Conservation (phyloP, 192 early-diverging fungal genomes). For the Backusella luteola region DNA sequence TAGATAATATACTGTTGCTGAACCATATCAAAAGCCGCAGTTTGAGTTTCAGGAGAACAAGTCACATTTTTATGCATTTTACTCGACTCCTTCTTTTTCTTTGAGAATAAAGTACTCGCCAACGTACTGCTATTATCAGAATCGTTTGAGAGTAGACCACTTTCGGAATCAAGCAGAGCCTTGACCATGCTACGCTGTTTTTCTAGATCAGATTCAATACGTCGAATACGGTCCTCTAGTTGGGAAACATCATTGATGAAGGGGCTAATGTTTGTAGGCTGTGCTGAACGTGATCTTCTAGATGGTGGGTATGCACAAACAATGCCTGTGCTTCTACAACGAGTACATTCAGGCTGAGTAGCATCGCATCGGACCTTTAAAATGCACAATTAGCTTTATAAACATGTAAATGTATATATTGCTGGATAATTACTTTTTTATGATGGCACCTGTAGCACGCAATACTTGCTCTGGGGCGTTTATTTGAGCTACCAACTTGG, state of each 20-base stretch:
- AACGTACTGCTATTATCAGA: neutral
- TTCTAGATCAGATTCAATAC: conserved; percentile 25
- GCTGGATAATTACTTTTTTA: conserved; percentile 22
- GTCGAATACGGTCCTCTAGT: conserved; percentile 17
- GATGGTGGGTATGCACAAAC: conserved; percentile 23
- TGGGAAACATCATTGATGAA: conserved; percentile 31
- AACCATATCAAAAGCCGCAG: neutral
- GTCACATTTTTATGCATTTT: neutral
- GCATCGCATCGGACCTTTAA: conserved; percentile 29
- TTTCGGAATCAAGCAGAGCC: conserved; percentile 1
- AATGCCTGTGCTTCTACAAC: conserved; percentile 17
- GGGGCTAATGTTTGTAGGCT: conserved; percentile 19
- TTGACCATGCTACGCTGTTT: conserved; percentile 14
- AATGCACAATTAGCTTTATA: neutral
- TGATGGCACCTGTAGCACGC: conserved; percentile 32
- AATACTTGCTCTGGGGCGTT: conserved; percentile 27
- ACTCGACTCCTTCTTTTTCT: neutral
- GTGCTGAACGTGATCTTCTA: conserved; percentile 19
- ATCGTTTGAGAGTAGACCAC: neutral
- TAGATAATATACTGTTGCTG: neutral
- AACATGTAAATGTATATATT: neutral
- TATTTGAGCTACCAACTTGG: conserved; percentile 7
- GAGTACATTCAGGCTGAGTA: conserved; percentile 23
- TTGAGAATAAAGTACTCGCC: neutral
- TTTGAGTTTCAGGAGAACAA: neutral